Base-by-base conservation (phyloP, 306 rosid genomes). In the Cucurbita ficifolia region DNA sequence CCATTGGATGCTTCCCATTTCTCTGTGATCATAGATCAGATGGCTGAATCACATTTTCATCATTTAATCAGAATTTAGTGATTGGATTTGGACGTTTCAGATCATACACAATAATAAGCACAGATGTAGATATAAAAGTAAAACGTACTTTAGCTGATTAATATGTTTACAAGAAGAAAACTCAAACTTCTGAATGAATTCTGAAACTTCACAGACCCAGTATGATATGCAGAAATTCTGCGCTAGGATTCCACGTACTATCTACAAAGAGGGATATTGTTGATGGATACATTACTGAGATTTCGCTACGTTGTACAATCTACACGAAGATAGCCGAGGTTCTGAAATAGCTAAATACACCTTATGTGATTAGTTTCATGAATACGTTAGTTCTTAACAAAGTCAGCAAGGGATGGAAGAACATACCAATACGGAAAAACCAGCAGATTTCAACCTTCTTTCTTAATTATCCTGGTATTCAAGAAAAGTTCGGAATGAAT, bases 401-500 rank as follows among this genome's bases (percentile, higher is more conserved):
- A 72, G 9, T 52, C 59, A 1, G 9, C 12, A 33, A 54, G 62
- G n/a, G 11, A 35, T 17, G 33, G 18, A 18, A 61, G 76, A 50
- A 52, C 71, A 78, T 38, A 78, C 94, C 89, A 18, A 61, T 22
- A 76, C 69, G 51, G 67, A 72, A 77, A 50, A 54, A 70, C 80
- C 60, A 9, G 76, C 78, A 61, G 69, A 39, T 59, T 57, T 91
- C 75, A 94, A 84, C 92, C 95, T 82, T 91, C 97, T 84, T 87
- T 94, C 86, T 90, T 84, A 38, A 93, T 89, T 80, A 94, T 86
- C 90, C 98, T 94, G 91, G 1, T 0, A 62, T 76, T 72, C 75
- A 67, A 50, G 72, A 46, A 71, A 53, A 70, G 63, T 29, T 29
- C 33, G 2, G 33, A 29, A 29, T 29, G 33, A 29, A 29, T 29